These are phyloP conservation scores for Agrocybe chaxingu DNA, from an alignment of 768 basidiomycete genomes.

Conservation along the genomic window DNA sequence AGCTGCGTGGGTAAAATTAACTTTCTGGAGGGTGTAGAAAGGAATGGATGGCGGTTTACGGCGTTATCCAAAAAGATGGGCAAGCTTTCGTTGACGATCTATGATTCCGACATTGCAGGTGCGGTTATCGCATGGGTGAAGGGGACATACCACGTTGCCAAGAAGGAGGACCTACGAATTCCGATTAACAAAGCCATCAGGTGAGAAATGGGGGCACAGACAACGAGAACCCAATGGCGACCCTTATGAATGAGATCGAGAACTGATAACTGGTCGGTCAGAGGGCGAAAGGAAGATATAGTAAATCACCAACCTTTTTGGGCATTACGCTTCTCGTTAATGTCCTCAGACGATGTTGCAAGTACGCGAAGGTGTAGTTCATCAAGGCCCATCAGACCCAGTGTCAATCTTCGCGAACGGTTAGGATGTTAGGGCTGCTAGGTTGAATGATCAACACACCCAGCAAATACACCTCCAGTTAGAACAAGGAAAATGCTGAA, in stretches of 20 bases:
- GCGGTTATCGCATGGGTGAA: not conserved
- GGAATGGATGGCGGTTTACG: conserved; percentile 29
- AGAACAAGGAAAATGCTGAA: conserved; percentile 72
- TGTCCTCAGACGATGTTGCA: conserved; percentile 73
- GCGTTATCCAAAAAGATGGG: conserved; percentile 81
- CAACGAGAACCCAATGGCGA: conserved; percentile 93
- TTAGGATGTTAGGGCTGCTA: not conserved
- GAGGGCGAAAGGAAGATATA: not conserved
- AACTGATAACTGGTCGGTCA: not conserved
- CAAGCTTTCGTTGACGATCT: conserved; percentile 82
- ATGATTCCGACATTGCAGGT: not conserved
- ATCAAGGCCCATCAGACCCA: conserved; percentile 95
- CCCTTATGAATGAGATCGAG: conserved; percentile 52
- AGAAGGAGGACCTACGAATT: conserved; percentile 71
- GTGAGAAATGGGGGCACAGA: conserved; percentile 27
- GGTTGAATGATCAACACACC: conserved; percentile 42
- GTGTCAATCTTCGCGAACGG: conserved; percentile 57
- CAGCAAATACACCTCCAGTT: conserved; percentile 87
- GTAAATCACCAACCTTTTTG: conserved; percentile 47
- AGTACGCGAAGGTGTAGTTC: conserved; percentile 88
- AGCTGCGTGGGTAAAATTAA: conserved; percentile 23
- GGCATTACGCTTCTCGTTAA: conserved; percentile 64
- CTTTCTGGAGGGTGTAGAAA: not conserved
- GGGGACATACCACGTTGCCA: conserved; percentile 71
- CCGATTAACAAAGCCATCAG: not conserved